Percentiles rank a stretch among this genome's conserved stretches.
phyloP scores from a whole-genome alignment of 2,329 filamentous ascomycete species.

The Ophiostoma australiae region DNA sequence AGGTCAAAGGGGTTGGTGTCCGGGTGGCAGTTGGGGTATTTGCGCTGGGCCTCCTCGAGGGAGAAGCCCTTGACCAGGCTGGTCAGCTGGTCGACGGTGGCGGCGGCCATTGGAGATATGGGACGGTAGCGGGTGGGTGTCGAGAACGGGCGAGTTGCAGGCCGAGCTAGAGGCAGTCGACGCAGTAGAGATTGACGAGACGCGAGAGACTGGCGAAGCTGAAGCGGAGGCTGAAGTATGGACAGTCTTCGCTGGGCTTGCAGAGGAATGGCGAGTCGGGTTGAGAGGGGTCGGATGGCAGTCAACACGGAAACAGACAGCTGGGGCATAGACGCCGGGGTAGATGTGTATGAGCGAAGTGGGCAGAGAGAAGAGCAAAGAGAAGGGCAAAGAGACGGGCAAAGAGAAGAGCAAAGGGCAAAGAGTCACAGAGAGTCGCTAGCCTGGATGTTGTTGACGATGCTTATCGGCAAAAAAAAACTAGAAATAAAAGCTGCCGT shows the following conservation, averaged over 20 bases:
- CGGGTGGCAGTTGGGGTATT: conserved; percentile 57
- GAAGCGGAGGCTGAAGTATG: neutral
- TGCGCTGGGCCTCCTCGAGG: conserved; percentile 36
- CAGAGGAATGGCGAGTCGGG: neutral
- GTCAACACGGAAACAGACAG: conserved; percentile 9
- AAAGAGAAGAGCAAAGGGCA: neutral
- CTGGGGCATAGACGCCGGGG: conserved; percentile 1
- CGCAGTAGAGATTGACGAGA: neutral
- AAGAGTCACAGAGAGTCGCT: neutral
- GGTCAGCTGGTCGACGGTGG: conserved; percentile 34
- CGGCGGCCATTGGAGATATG: conserved; percentile 19
- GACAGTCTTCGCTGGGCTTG: neutral
- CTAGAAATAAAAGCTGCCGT: neutral
- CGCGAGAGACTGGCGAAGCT: neutral
- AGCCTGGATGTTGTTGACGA: neutral
- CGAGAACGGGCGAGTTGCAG: neutral
- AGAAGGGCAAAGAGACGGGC: neutral
- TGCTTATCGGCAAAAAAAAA: conserved; percentile 19
- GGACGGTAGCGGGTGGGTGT: neutral
- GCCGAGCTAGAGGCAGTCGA: neutral
- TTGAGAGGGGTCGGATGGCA: neutral
- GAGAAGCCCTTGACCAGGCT: conserved; percentile 36
- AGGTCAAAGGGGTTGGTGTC: conserved; percentile 71
- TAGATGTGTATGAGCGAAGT: neutral
- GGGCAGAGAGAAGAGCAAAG: neutral